phyloP scores from a whole-genome alignment of 2,329 filamentous ascomycete species.

The Penicillium fuscoglaucum region DNA sequence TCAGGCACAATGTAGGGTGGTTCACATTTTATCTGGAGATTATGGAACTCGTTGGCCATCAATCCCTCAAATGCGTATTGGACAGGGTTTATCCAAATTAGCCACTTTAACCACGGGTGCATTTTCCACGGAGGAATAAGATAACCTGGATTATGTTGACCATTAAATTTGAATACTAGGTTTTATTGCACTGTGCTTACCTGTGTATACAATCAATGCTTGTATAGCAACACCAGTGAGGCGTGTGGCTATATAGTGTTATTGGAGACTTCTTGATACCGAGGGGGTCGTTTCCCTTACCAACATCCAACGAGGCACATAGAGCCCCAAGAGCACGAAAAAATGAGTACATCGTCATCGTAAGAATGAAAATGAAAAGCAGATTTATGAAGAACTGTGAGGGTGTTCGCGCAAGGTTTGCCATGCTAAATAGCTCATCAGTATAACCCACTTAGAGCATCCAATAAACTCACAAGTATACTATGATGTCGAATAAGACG shows the following conservation, averaged over 20 bases:
- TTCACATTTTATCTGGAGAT: slow-evolving; percentile 56
- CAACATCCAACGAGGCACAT: slow-evolving; percentile 52
- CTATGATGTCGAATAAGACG: slow-evolving; percentile 58
- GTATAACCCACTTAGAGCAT: background rate
- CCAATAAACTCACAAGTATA: slow-evolving; percentile 53
- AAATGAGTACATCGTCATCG: slow-evolving; percentile 57
- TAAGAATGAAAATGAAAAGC: slow-evolving; percentile 55
- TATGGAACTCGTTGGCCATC: slow-evolving; percentile 69
- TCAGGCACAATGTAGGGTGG: slow-evolving; percentile 58
- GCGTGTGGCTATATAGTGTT: slow-evolving; percentile 39
- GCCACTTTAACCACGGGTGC: slow-evolving; percentile 64
- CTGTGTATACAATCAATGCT: slow-evolving; percentile 60
- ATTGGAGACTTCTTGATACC: background rate
- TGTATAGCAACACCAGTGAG: slow-evolving; percentile 53
- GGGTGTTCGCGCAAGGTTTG: slow-evolving; percentile 55
- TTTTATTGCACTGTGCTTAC: slow-evolving; percentile 14
- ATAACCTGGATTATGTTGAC: slow-evolving; percentile 50
- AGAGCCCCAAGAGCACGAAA: slow-evolving; percentile 53
- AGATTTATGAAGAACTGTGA: slow-evolving; percentile 64
- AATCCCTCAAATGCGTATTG: slow-evolving; percentile 70
- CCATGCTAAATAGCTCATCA: slow-evolving; percentile 45
- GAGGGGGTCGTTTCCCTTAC: slow-evolving; percentile 26
- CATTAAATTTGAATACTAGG: background rate
- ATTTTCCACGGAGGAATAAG: slow-evolving; percentile 62
- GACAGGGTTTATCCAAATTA: slow-evolving; percentile 66